Evolutionary conservation across 2,329 filamentous ascomycete species (phyloP).

Genomic region (Talaromyces funiculosus): DNA sequence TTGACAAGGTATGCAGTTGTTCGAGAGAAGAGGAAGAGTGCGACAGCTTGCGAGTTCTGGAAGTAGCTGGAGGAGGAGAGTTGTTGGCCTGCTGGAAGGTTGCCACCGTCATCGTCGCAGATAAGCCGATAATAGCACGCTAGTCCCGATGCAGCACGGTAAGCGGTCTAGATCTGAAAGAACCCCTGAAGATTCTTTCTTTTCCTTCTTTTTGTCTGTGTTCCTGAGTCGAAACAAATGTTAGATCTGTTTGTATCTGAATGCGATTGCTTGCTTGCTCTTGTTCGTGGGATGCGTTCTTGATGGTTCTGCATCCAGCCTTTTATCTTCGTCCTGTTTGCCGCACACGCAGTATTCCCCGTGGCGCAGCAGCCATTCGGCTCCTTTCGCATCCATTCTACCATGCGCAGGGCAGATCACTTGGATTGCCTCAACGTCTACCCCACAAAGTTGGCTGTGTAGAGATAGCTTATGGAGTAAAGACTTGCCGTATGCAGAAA

Average conservation of each 20-base stretch:
- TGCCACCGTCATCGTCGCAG: conserved; percentile 12
- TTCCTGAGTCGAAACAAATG: background rate
- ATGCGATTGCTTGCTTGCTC: background rate
- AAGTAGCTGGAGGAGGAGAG: background rate
- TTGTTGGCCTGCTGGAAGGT: background rate
- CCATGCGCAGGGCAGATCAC: background rate
- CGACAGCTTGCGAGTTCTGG: conserved; percentile 3
- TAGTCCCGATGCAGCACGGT: background rate
- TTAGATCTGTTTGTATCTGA: background rate
- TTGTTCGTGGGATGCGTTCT: too few species aligned
- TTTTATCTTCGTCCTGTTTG: background rate
- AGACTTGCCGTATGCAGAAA: background rate
- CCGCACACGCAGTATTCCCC: background rate
- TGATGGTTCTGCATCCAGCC: background rate
- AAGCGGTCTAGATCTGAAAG: conserved; percentile 2
- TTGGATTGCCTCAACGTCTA: background rate
- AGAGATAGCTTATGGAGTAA: background rate
- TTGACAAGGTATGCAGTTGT: background rate
- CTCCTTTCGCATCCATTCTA: background rate
- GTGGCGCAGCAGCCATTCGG: background rate
- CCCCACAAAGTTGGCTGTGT: conserved; percentile 14
- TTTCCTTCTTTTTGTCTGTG: background rate
- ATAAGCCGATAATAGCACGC: conserved; percentile 7
- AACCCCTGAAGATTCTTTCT: background rate
- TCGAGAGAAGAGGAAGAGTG: background rate